phyloP scores from a whole-genome alignment of 2,329 filamentous ascomycete species.

The Pyrenochaeta sp. region DNA sequence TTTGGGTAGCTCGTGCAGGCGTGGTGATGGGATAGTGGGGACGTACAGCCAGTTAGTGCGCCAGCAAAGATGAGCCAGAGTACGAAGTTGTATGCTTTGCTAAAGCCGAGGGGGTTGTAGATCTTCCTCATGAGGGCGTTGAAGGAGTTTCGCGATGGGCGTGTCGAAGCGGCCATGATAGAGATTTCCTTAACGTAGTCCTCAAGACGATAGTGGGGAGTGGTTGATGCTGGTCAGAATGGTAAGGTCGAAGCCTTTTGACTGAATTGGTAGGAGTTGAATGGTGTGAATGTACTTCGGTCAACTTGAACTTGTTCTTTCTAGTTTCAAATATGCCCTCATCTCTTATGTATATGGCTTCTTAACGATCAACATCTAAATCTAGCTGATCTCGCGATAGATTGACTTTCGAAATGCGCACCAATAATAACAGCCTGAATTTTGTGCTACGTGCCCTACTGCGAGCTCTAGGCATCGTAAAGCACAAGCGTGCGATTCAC shows the following conservation, averaged over 20 bases:
- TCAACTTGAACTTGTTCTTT: not conserved
- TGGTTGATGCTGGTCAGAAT: not conserved
- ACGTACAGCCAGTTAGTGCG: constrained; percentile 27
- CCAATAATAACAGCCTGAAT: not conserved
- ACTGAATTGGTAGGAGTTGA: not conserved
- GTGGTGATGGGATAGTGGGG: not conserved
- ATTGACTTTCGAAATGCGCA: not conserved
- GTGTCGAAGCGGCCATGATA: constrained; percentile 21
- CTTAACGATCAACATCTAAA: not conserved
- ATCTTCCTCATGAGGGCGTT: constrained; percentile 22
- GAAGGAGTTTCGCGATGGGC: constrained; percentile 15
- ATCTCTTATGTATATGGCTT: not conserved
- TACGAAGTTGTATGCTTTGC: constrained; percentile 65
- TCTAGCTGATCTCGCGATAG: not conserved
- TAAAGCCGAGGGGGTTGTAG: constrained; percentile 61
- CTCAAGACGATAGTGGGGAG: not conserved
- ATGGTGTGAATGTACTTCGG: not conserved
- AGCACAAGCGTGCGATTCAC: not conserved
- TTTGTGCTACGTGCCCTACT: not conserved
- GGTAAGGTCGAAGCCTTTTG: not conserved
- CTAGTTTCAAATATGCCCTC: not conserved
- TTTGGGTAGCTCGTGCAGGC: not conserved
- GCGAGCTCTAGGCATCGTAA: not conserved
- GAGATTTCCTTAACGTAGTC: not conserved
- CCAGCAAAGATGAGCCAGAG: constrained; percentile 53